Base-by-base conservation (phyloP, 495 filamentous ascomycete genomes). In the Alectoria sarmentosa region DNA sequence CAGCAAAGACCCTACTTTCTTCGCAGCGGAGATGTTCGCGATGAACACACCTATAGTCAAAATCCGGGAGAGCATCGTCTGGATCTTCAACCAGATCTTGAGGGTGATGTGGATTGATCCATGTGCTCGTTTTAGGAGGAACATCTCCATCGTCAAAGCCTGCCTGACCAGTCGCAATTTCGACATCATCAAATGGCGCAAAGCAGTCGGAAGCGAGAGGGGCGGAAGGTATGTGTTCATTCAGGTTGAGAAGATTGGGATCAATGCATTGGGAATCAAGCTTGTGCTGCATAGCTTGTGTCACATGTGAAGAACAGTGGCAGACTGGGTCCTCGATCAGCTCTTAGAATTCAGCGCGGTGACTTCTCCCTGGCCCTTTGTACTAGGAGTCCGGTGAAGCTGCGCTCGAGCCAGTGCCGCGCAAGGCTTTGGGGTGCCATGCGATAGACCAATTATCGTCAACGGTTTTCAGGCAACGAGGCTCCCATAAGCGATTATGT, bases 111-210 rank as follows among this genome's bases (percentile, higher is more conserved):
- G 26, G 7, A 41, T 13, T n/a, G 36, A 52, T 34, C 37, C 26
- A 3, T 34, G 21, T 6, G 42, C 34, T n/a, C 19, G n/a, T 34
- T 17, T 28, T 14, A 36, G 10, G 21, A 30, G 36, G 36, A 34
- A 28, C 30, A 59, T 58, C 32, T 46, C 38, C 56, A 28, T 44
- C 62, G 14, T 64, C 62, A 21, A 44, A 48, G 34, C 41, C 10
- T 2, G 54, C 55, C 41, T 64, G 62, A 34, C 62, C 56, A 49
- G 26, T 59, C 17, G 62, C 41, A 64, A 64, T 64, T 4, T 30
- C 41, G 1, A 59, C 21, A 54, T 59, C 56, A 30, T 64, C 62
- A n/a, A 26, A 13, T 23, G 41, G 21, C 14, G 28, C 21, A 42
- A 23, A 36, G 39, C 28, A 30, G 21, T 49, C 36, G 55, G 39